Conservation (phyloP, 2,329 filamentous ascomycete species). For the Cytospora leucostoma region DNA sequence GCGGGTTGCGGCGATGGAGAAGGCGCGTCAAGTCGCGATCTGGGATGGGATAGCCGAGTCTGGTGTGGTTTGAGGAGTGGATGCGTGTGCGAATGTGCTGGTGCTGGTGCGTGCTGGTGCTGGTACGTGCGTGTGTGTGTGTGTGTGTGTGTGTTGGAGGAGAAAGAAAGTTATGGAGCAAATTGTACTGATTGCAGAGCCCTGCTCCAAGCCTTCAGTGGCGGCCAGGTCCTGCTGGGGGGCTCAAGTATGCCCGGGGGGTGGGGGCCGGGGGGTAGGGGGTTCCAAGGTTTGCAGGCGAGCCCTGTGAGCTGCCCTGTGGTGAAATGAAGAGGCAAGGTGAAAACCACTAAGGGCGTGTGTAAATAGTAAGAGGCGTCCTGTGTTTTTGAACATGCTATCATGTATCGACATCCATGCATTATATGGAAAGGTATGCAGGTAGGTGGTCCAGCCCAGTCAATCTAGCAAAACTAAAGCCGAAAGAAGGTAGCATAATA, state of each 20-base stretch:
- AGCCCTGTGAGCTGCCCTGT: background rate
- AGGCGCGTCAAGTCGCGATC: constrained; percentile 46
- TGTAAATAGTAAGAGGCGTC: background rate
- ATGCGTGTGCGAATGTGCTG: background rate
- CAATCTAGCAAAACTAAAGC: background rate
- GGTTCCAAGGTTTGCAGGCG: background rate
- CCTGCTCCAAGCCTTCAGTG: background rate
- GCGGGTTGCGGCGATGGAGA: constrained; percentile 47
- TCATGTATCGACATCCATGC: background rate
- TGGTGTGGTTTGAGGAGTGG: constrained; percentile 38
- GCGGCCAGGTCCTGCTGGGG: background rate
- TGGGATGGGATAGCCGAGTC: constrained; percentile 29
- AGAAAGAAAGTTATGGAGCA: background rate
- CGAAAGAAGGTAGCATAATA: background rate
- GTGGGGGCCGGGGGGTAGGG: background rate
- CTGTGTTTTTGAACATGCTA: background rate
- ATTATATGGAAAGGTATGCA: background rate
- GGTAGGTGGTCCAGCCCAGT: background rate
- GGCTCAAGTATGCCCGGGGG: background rate
- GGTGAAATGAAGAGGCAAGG: background rate
- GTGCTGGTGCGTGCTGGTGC: background rate
- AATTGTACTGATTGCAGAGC: background rate
- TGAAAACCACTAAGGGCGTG: background rate
- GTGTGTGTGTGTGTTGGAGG: constrained; percentile 4
- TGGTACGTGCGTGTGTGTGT: background rate